A percentile compares a stretch with the other conserved stretches of the same genome.
Evolutionary conservation across 2,329 filamentous ascomycete genomes (phyloP).

Genomic region (Epicoccum sorghinum): DNA sequence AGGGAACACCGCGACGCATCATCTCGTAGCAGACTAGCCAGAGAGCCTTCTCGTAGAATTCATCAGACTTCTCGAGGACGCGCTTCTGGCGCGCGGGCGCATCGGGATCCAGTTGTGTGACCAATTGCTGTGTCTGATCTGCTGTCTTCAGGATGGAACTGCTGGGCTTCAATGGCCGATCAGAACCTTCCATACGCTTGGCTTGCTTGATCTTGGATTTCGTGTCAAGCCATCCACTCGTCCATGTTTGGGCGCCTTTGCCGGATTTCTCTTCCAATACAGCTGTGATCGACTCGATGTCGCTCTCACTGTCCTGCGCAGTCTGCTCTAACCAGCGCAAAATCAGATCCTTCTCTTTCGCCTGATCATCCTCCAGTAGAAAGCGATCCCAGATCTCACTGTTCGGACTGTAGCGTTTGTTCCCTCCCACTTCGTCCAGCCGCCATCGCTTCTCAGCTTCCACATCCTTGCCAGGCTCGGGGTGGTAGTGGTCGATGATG

Average conservation of each 20-base stretch:
- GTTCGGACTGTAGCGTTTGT: constrained; percentile 62
- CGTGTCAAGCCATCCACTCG: constrained; percentile 91
- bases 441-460: constrained; percentile 41
- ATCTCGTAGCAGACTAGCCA: constrained; percentile 97
- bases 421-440: constrained; percentile 39
- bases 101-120: constrained; percentile 92
- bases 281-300: constrained; percentile 76
- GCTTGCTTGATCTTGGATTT: constrained; percentile 86
- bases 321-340: constrained; percentile 86
- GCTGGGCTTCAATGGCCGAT: constrained; percentile 33
- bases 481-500: constrained; percentile 72
- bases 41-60: constrained; percentile 85
- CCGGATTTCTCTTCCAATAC: constrained; percentile 75
- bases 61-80: constrained; percentile 79
- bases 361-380: constrained; percentile 71
- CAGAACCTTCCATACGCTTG: constrained; percentile 70
- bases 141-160: constrained; percentile 56
- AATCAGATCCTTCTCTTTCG: constrained; percentile 78
- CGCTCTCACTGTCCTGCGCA: constrained; percentile 69
- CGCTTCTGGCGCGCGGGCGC: constrained; percentile 79
- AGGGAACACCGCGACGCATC: constrained; percentile 79
- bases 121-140: constrained; percentile 64
- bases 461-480: constrained; percentile 42
- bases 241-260: constrained; percentile 67
- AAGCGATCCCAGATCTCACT: constrained; percentile 75